A percentile compares a stretch with the other conserved stretches of the same genome.
Evolutionary conservation across 2,329 filamentous ascomycete species (phyloP).

Genomic region (Orbilia blumenaviensis): DNA sequence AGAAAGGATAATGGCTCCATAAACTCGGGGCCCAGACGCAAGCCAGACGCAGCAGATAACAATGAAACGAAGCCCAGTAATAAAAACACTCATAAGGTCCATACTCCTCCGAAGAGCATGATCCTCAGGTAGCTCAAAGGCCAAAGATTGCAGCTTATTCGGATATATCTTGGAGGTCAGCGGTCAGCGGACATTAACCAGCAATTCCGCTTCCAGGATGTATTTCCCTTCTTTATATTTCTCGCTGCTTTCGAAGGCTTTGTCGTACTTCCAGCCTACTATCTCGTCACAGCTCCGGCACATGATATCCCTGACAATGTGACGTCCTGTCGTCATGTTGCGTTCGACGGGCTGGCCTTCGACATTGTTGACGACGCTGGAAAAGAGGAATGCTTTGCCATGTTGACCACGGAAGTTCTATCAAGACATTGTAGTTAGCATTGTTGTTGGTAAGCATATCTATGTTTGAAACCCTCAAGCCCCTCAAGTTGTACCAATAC

Average conservation of each 20-base stretch:
- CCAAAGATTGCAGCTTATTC: not conserved
- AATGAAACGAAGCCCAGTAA: not conserved
- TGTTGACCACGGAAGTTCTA: constrained; percentile 99
- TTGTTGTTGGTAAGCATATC: not conserved
- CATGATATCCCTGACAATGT: constrained; percentile 90
- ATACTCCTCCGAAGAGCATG: not conserved
- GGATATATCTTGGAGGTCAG: no score
- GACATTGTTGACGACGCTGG: constrained; percentile 89
- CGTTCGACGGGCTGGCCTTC: constrained; percentile 86
- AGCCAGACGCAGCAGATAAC: not conserved
- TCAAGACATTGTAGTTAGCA: not conserved
- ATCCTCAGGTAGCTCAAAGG: not conserved
- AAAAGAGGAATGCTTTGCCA: constrained; percentile 97
- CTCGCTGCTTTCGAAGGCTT: constrained; percentile 88
- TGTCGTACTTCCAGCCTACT: constrained; percentile 99
- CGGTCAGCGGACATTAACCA: constrained; percentile 75
- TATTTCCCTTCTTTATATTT: constrained; percentile 99
- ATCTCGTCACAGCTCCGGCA: constrained; percentile 91
- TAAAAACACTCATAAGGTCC: not conserved
- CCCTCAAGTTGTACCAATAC: not conserved
- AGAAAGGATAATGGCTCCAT: constrained; percentile 1
- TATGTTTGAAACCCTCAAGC: not conserved
- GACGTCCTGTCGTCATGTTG: constrained; percentile 96
- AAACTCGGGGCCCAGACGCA: not conserved
- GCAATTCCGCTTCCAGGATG: constrained; percentile 89